Percentiles rank a stretch among this genome's conserved stretches.
Conservation (phyloP, 2,329 filamentous ascomycete species). For the Ambrosiella cleistominuta region DNA sequence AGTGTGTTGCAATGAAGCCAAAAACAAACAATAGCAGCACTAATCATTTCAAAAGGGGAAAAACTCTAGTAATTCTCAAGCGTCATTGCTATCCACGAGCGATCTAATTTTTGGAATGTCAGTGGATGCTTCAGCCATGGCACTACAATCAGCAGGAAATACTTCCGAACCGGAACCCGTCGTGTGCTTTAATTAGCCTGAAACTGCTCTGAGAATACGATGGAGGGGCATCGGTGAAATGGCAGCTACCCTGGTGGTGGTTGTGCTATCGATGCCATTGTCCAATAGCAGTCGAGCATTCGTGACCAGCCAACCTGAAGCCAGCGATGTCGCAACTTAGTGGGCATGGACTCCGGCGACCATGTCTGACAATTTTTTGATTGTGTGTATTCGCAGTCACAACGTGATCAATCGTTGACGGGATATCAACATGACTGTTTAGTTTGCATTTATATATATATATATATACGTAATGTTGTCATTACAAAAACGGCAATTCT, state of each 20-base stretch:
- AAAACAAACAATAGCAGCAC: constrained; percentile 1
- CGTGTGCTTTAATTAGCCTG: neutral
- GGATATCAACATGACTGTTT: neutral
- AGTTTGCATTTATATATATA: too few relatives aligned
- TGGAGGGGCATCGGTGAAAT: neutral
- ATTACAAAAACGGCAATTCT: too few relatives aligned
- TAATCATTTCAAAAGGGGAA: neutral
- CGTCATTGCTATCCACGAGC: neutral
- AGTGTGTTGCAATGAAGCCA: neutral
- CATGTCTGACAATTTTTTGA: constrained; percentile 1
- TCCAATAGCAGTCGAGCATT: constrained; percentile 1
- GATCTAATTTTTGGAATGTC: neutral
- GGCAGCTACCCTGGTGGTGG: neutral
- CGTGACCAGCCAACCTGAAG: neutral
- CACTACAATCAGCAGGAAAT: neutral
- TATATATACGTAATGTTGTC: too few relatives aligned
- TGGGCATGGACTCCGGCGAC: constrained; percentile 1
- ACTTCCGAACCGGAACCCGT: constrained; percentile 10
- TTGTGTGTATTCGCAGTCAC: neutral
- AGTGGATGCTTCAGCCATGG: neutral
- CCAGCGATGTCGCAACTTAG: constrained; percentile 9
- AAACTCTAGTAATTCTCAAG: constrained; percentile 1
- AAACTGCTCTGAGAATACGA: neutral
- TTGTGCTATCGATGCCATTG: neutral
- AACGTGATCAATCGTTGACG: neutral